These are phyloP conservation scores for Parathielavia hyrcaniae DNA, from an alignment of 495 filamentous ascomycete species.

Conservation along the genomic window DNA sequence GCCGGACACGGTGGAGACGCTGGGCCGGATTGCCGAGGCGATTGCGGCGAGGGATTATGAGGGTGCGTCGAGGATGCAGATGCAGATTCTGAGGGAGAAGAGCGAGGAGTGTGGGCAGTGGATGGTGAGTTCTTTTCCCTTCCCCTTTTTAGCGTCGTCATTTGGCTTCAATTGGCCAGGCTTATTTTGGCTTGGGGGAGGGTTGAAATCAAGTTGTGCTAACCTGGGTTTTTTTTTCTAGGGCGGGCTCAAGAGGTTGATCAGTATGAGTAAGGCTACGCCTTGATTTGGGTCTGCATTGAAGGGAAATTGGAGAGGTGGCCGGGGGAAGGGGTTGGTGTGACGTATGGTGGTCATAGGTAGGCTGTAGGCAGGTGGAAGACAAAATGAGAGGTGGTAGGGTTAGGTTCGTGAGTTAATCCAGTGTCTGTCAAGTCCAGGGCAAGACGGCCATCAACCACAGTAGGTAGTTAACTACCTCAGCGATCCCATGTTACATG, in stretches of 20 bases:
- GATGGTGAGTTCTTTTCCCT: constrained; percentile 65
- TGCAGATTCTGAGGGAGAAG: constrained; percentile 75
- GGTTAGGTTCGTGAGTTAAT: not conserved
- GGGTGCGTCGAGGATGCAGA: constrained; percentile 65
- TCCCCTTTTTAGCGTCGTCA: constrained; percentile 32
- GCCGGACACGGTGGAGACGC: constrained; percentile 66
- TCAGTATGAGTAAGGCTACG: constrained; percentile 83
- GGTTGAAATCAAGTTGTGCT: constrained; percentile 4
- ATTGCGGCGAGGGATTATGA: constrained; percentile 68
- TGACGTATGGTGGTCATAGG: not conserved
- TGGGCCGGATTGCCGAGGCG: constrained; percentile 56
- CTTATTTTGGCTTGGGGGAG: constrained; percentile 13
- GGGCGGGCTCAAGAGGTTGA: constrained; percentile 87
- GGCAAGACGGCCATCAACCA: no score
- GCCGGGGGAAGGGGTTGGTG: not conserved
- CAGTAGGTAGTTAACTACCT: no score
- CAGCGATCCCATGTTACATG: no score
- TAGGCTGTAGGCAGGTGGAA: constrained; percentile 9
- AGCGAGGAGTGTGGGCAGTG: constrained; percentile 83
- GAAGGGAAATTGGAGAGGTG: not conserved
- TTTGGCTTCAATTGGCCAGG: no score
- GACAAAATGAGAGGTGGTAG: constrained; percentile 4
- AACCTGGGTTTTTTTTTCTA: constrained; percentile 31
- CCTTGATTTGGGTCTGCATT: constrained; percentile 31
- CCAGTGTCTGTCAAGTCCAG: not conserved